Evolutionary conservation across 768 basidiomycete genomes (phyloP).

Genomic region (Phanerodontia chrysosporium): DNA sequence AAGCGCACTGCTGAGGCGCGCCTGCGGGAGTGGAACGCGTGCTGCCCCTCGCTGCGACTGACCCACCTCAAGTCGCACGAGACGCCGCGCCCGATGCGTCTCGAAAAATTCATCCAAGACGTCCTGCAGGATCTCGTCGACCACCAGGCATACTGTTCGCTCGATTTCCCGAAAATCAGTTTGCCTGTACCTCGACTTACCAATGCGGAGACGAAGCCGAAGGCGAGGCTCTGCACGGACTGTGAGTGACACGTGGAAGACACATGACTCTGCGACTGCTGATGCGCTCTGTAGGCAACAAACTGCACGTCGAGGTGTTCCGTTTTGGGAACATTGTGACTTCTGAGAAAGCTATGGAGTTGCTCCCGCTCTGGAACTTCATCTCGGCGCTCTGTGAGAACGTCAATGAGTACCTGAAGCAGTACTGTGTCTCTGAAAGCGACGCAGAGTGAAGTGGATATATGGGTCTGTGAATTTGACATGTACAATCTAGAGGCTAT

Average conservation of each 20-base stretch:
- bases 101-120: neutral
- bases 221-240: neutral
- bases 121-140: neutral
- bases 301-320: neutral
- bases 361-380: neutral
- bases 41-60: neutral
- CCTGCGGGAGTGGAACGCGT: neutral
- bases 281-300: neutral
- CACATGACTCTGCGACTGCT: neutral
- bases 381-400: neutral
- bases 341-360: neutral
- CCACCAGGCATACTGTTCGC: neutral
- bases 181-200: neutral
- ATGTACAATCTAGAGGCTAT: no score
- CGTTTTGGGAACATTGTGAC: neutral
- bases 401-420: neutral
- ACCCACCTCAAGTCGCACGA: neutral
- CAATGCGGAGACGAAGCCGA: neutral
- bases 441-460: no score
- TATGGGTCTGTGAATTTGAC: no score
- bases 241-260: neutral
- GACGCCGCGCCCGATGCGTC: neutral
- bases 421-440: no score
- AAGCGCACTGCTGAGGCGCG: neutral
- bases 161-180: neutral